Conservation (phyloP, 768 basidiomycete genomes). For the Boletus pseudo-olivaceus region DNA sequence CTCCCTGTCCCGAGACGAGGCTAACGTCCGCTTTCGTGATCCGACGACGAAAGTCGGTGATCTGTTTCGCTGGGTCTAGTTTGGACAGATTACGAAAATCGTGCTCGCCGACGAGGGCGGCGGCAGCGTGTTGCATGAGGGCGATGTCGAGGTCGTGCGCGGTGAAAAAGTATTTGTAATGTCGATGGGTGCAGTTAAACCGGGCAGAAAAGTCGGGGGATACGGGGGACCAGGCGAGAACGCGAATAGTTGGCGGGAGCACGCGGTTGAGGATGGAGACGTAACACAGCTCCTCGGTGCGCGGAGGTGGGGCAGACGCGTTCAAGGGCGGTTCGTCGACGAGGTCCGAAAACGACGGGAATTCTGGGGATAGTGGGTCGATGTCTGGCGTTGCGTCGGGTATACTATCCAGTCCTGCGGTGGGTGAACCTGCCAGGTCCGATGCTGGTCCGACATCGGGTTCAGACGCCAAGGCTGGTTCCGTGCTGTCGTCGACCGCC, state of each 20-base stretch:
- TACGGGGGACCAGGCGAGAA: constrained; percentile 94
- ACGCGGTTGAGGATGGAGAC: constrained; percentile 78
- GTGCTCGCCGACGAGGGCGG: constrained; percentile 76
- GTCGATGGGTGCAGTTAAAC: constrained; percentile 79
- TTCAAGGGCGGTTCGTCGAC: constrained; percentile 38
- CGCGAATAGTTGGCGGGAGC: constrained; percentile 84
- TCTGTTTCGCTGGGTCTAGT: constrained; percentile 87
- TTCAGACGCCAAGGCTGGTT: background rate
- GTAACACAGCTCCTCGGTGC: constrained; percentile 65
- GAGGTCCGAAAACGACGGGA: constrained; percentile 31
- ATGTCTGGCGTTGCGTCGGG: constrained; percentile 2
- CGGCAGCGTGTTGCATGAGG: constrained; percentile 74
- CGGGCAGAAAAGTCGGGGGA: constrained; percentile 77
- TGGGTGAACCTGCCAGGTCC: constrained; percentile 2
- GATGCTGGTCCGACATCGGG: background rate
- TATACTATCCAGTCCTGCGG: background rate
- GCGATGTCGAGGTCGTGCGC: constrained; percentile 60
- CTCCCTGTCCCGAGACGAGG: constrained; percentile 34
- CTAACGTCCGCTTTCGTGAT: constrained; percentile 66
- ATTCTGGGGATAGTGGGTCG: constrained; percentile 4
- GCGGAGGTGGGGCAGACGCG: constrained; percentile 23
- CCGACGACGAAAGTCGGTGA: constrained; percentile 69
- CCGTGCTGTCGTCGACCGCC: constrained; percentile 2
- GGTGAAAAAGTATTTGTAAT: constrained; percentile 98
- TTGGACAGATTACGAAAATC: constrained; percentile 97